Base-by-base conservation (phyloP, 176 grass and related monocot genomes). In the Eragrostis nindensis region DNA sequence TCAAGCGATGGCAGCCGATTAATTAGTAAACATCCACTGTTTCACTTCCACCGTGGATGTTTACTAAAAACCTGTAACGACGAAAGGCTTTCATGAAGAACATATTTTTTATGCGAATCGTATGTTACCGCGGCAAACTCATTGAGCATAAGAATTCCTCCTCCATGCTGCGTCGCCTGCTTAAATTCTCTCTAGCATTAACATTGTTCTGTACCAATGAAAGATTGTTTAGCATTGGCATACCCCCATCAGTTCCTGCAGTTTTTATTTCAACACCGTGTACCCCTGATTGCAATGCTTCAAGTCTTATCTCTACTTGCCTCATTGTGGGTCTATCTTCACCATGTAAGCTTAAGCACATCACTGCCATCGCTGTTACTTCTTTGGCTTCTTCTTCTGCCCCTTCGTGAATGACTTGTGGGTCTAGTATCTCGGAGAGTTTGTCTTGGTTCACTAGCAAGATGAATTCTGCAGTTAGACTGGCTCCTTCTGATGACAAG, bases 381-480 rank as follows among this genome's bases (percentile, higher is more conserved):
- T 36, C 32, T 36, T 36, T 36, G 32, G 32, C 32, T 36, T 36
- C 32, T 36, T 36, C 32, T 36, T 4, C 32, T 4, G 32, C 32
- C 4, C 32, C 32, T 36, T 36, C 32, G 2, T 36, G 2, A 4
- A 36, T 4, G 2, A 79, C 47, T 40, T 79, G 77, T 32, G 39
- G 63, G 63, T 68, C 63, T 53, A 79, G 48, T 17, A 79, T 79
- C 32, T 79, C 30, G 0, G 52, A 79, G 62, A 79, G 76, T 54
- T 54, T 68, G 29, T 79, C 76, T 54, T 68, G 62, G 76, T 42
- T 54, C n/a, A 68, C 47, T 41, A 36, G 8, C 47, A 54, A 54
- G 47, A 79, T 41, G 62, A 79, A 79, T 79, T 79, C 62, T 52
- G 45, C 45, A 52, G 44, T 79, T 40, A 79, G 29, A 79, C 46